Evolutionary conservation across 73 alveolate species (phyloP).

Genomic region (Effrenium voratum): DNA sequence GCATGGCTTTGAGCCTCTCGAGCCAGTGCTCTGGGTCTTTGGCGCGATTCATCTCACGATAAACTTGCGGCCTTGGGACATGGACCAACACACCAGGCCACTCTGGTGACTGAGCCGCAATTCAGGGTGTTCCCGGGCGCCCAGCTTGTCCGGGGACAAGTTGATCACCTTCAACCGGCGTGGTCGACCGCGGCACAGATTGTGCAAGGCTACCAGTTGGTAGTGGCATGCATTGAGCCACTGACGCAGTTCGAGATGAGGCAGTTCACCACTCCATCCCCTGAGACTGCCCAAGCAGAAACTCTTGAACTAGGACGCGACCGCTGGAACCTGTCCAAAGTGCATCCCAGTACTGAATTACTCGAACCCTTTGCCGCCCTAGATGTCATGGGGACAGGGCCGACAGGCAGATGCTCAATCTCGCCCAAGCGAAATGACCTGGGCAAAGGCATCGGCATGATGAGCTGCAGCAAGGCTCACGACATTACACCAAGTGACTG

Average conservation of each 20-base stretch:
- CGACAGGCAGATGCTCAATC: conserved; percentile 96
- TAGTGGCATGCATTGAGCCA: neutral
- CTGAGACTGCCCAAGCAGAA: neutral
- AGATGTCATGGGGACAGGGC: neutral
- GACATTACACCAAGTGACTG: too few relatives aligned
- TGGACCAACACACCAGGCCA: neutral
- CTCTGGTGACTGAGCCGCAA: neutral
- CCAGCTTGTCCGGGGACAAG: conserved; percentile 96
- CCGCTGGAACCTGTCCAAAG: neutral
- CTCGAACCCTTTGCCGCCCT: neutral
- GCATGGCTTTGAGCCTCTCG: neutral
- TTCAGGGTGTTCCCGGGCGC: neutral
- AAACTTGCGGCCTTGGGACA: conserved; percentile 92
- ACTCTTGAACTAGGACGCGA: neutral
- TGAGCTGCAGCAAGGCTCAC: too few relatives aligned
- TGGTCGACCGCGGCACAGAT: neutral
- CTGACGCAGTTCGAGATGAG: conserved; percentile 97
- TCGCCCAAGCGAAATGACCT: conserved; percentile 94
- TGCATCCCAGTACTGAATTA: neutral
- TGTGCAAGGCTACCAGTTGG: too few relatives aligned
- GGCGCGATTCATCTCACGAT: conserved; percentile 95
- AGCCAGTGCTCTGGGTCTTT: neutral
- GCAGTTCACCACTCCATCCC: conserved; percentile 96
- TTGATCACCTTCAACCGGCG: conserved; percentile 94
- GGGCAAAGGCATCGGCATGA: too few relatives aligned